Evolutionary conservation across 495 filamentous ascomycete genomes (phyloP), one percentile per base, ranked within the genome.

Genomic region (Penicillium maclennaniae): DNA sequence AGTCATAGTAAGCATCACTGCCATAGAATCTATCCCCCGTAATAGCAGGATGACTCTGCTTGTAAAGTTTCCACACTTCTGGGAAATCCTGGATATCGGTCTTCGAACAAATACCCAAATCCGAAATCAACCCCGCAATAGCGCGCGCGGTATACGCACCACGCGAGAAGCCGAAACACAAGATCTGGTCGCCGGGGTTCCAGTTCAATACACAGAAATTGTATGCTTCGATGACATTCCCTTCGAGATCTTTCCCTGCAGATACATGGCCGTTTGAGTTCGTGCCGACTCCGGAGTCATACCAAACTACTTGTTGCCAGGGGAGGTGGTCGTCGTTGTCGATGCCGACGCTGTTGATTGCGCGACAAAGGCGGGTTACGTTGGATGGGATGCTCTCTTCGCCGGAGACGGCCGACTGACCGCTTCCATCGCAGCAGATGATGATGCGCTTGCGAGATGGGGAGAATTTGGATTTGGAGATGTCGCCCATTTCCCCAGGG

Each of bases 101-200:
- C 9, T 60, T 65, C 1, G 66, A 69, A 14, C 75, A 60, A 78
- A 78, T 59, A 2, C 82, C 81, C 44, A 81, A 59, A 34, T 75
- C 62, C 7, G 60, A 72, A 21, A 83, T 73, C 1, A 84, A 53
- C 0, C 79, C 81, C 8, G 78, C 81, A 19, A 82, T 69, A 6
- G 75, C 72, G 17, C 81, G 69, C 4, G 75, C 81, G 3, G 81
- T 82, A 50, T 75, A 84, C 5, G 80, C 79, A 7, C 81, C 81
- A 8, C 81, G 70, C 6, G 79, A 82, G 58, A 83, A 84, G 1
- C 81, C 81, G 47, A 84, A 74, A 47, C 81, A 75, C 62, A 73
- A 78, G n/a, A 84, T 78, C 56, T 82, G 69, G 59, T 84, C 81
- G 37, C 74, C 79, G 3, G 59, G 53, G 14, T 61, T 56, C 51